Evolutionary conservation across 768 basidiomycete genomes (phyloP), one percentile per base, ranked within the genome.

Genomic region (Macrocybe gigantea): DNA sequence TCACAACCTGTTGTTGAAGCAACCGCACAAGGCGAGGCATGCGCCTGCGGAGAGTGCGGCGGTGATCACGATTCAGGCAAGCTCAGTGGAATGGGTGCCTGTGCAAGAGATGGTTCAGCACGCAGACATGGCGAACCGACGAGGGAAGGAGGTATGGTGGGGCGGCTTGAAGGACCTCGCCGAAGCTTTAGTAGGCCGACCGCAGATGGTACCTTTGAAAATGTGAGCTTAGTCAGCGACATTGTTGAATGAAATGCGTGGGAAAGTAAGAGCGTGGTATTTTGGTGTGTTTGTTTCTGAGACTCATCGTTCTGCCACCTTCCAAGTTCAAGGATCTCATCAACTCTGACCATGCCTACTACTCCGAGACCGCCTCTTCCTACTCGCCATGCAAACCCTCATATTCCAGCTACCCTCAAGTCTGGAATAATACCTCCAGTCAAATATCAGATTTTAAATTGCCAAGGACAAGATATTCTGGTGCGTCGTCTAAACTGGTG

Each of bases 381-480:
- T 4, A 38, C 66, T 33, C 68, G 65, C 45, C 68, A 73, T 56
- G 71, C 72, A 37, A 84, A 84, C 51, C 73, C 74, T 0, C 64
- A 70, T 52, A 64, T 84, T 39, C 64, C 67, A 46, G 67, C 70
- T 8, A 65, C 66, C 29, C 56, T 75, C 79, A 60, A 65, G 50
- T 61, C 60, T 9, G 61, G 63, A n/a, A 52, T 56, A 42, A 68
- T 82, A 49, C 86, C 86, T 34, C 73, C 78, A 37, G 91, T 94
- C 41, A 95, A 95, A 69, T 95, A 91, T 64, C 93, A 94, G 74
- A 86, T 90, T 52, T 81, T 96, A 43, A 83, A 83, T 57, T 82
- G 90, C 53, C 89, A 94, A 64, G 88, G 87, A 2, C 82, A 84
- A 61, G 83, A 92, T 62, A 92, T 94, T 49, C 77, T 94, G 35